These are phyloP conservation scores for Porphyrellus sp. DNA, from an alignment of 1,284 basidiomycete species.

Conservation along the genomic window DNA sequence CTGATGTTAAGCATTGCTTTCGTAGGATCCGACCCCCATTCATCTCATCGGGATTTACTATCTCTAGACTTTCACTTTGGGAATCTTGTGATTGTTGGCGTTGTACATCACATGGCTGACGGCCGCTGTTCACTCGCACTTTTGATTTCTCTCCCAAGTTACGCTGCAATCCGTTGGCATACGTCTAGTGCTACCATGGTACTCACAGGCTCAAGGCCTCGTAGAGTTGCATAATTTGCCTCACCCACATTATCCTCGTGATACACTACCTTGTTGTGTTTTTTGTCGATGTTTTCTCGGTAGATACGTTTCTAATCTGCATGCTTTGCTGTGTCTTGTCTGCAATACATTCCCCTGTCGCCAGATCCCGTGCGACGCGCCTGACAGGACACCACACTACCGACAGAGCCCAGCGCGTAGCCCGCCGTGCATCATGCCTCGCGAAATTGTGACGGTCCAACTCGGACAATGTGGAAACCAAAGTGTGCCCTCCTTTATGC, in stretches of 20 bases:
- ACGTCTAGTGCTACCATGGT: slow-evolving; percentile 21
- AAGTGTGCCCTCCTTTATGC: slow-evolving; percentile 53
- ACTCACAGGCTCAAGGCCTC: slow-evolving; percentile 35
- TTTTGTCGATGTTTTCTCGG: slow-evolving; percentile 10
- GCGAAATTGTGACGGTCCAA: slow-evolving; percentile 85
- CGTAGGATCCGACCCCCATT: slow-evolving; percentile 8
- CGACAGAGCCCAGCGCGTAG: too few relatives aligned
- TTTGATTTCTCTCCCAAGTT: slow-evolving; percentile 12
- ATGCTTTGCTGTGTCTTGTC: slow-evolving; percentile 15
- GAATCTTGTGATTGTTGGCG: slow-evolving; percentile 16
- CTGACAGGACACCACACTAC: slow-evolving; percentile 5
- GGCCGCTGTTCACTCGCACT: slow-evolving; percentile 22
- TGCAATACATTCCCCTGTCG: too few relatives aligned
- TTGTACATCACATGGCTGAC: slow-evolving; percentile 31
- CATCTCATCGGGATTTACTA: slow-evolving; percentile 10
- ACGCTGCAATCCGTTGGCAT: slow-evolving; percentile 16
- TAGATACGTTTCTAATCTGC: slow-evolving; percentile 24
- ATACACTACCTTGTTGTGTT: slow-evolving; percentile 31
- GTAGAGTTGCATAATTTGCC: slow-evolving; percentile 25
- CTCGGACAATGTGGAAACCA: slow-evolving; percentile 97
- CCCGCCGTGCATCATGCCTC: slow-evolving; percentile 56
- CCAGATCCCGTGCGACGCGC: slow-evolving; percentile 9
- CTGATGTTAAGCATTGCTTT: slow-evolving; percentile 27
- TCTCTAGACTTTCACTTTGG: slow-evolving; percentile 16
- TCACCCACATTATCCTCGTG: slow-evolving; percentile 15